These are phyloP conservation scores for Achaetomium macrosporum DNA, from an alignment of 2,329 filamentous ascomycete genomes.

Conservation along the genomic window DNA sequence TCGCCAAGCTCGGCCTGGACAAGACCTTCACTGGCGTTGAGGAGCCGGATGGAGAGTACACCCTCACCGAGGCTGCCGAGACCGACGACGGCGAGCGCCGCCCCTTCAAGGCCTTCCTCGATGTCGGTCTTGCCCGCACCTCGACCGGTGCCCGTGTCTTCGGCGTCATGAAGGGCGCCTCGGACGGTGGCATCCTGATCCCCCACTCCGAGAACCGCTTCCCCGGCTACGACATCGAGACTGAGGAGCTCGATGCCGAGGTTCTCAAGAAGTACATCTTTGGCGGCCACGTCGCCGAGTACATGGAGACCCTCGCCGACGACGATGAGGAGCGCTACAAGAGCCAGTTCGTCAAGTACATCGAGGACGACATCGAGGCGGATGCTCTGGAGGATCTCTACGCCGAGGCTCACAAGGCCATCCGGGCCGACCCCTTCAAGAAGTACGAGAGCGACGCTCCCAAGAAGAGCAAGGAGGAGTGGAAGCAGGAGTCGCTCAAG, in stretches of 20 bases:
- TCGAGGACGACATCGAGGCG: conserved; percentile 93
- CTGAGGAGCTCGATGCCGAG: conserved; percentile 96
- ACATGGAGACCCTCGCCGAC: conserved; percentile 99
- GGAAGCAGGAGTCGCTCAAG: conserved; percentile 94
- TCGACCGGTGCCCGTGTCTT: conserved; percentile 99
- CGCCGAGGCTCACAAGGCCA: conserved; percentile 87
- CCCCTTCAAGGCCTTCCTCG: conserved; percentile 98
- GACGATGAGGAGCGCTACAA: conserved; percentile 99
- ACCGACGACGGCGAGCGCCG: conserved; percentile 87
- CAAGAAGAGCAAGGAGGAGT: conserved; percentile 97
- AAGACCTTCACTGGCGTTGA: conserved; percentile 92
- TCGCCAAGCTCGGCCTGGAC: conserved; percentile 95
- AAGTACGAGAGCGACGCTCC: conserved; percentile 67
- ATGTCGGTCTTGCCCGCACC: conserved; percentile 94
- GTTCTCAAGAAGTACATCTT: conserved; percentile 99
- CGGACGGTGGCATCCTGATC: conserved; percentile 92
- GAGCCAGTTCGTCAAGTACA: conserved; percentile 96
- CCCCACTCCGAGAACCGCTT: conserved; percentile 99
- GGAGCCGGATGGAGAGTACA: conserved; percentile 95
- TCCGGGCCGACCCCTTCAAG: conserved; percentile 97
- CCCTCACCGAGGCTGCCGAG: conserved; percentile 89
- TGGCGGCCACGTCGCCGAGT: conserved; percentile 96
- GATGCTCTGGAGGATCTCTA: conserved; percentile 97
- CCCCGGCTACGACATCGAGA: conserved; percentile 96
- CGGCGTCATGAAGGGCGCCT: conserved; percentile 99